Base-by-base conservation (phyloP, 257 asterid genomes). In the Forsythia viridissima region DNA sequence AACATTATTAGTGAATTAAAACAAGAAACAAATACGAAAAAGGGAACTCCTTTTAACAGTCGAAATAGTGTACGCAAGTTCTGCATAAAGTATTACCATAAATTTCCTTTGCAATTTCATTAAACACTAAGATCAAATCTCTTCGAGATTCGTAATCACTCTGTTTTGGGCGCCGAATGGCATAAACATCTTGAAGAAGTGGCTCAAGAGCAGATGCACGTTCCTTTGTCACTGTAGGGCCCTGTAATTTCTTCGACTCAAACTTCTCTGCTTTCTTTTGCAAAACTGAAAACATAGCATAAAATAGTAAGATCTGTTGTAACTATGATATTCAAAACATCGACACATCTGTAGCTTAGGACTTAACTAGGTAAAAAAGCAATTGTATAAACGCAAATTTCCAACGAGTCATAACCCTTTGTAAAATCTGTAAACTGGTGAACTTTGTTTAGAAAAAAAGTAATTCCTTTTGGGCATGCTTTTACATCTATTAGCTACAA, bases 41-140 rank as follows among this genome's bases (percentile, higher is more conserved):
- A 61, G 2, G 6, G 5, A 6, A 7, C 8, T 24, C 36, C 37
- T 24, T 5, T 21, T 2, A 20, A 1, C 36, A 59, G 34, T 59
- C 20, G 3, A 59, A 24, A 8, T 10, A 16, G 4, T 37, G 39
- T 39, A 13, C 30, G 16, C 34, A 76, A 74, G 3, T 44, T 44
- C 77, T 24, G 73, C 70, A 39, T 3, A 61, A 66, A 63, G 44
- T n/a, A 67, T 84, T 89, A 94, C 97, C 97, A 90, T 84, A 94
- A 44, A 92, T 73, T 79, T 92, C 97, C 86, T 85, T 88, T n/a
- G 97, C 92, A 61, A 94, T 94, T 79, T 87, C 94, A 74, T 94
- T 92, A 71, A 94, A 92, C 71, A 91, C 88, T 46, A 86, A 89
- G 83, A 94, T 70, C 75, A 94, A 79, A 44, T 92, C 92, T 84